Evolutionary conservation across 768 basidiomycete genomes (phyloP), one percentile per base, ranked within the genome.

Genomic region (Mycena sanguinolenta): DNA sequence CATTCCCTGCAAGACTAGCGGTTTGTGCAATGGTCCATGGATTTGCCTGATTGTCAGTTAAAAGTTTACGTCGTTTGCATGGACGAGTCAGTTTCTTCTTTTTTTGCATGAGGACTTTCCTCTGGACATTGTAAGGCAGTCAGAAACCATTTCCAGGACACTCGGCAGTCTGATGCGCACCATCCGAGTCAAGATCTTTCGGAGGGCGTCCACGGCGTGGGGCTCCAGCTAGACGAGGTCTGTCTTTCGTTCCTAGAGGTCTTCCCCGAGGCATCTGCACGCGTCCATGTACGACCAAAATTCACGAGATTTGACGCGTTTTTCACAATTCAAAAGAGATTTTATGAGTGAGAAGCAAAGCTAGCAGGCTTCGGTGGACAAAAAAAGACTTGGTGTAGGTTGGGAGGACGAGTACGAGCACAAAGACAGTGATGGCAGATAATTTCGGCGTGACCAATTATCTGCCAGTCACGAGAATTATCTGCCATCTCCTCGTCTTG

Each of bases 391-490:
- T 52, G 4, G 50, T 52, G 16, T 49, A 23, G n/a, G 14, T 49
- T 23, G 46, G 14, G n/a, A 14, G 46, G 13, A n/a, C 8, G 46
- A 23, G 23, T n/a, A 14, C 7, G 46, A 23, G 50, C 50, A 27
- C 25, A 52, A 52, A 27, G 50, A 52, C 50, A 52, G n/a, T n/a
- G 14, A 27, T 6, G 50, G 50, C 50, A 52, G 10, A 52, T 27
- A 52, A 52, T 52, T 52, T 52, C 28, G 12, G 16, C 50, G 13
- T 52, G 50, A 13, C 50, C 25, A 28, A 52, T 52, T 52, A 52
- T 52, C 50, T 52, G 50, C 50, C 50, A 52, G 50, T 14, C 13
- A 27, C 50, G n/a, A 52, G 28, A 52, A 52, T 42, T 52, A 52
- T 52, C 50, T 46, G n/a, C 46, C 25, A 27, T 27, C 25, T 28